Conservation (phyloP, 2,329 filamentous ascomycete species). For the Xylariaceae sp. region DNA sequence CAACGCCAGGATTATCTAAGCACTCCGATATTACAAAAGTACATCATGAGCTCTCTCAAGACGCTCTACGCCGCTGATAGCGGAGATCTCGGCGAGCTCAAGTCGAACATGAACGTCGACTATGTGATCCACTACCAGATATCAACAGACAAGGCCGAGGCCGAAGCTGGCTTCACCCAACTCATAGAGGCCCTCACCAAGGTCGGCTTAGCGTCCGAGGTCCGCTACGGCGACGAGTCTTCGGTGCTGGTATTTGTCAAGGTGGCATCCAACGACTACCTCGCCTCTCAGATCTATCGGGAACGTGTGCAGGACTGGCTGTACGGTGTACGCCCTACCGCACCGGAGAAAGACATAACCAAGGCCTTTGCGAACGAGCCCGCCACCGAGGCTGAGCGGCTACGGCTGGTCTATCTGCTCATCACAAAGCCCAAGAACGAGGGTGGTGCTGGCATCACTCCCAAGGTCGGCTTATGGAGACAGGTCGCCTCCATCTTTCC, state of each 20-base stretch:
- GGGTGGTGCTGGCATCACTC: slow-evolving; percentile 73
- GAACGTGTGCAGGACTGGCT: slow-evolving; percentile 92
- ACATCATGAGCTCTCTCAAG: slow-evolving; percentile 25
- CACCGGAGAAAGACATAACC: slow-evolving; percentile 68
- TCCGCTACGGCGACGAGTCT: slow-evolving; percentile 69
- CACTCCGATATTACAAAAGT: not conserved
- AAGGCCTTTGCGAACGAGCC: slow-evolving; percentile 66
- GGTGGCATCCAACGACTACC: slow-evolving; percentile 67
- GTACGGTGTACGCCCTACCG: slow-evolving; percentile 72
- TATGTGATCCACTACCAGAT: slow-evolving; percentile 82
- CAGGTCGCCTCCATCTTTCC: slow-evolving; percentile 70
- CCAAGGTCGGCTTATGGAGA: slow-evolving; percentile 64
- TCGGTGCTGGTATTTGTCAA: slow-evolving; percentile 80
- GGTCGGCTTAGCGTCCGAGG: slow-evolving; percentile 82
- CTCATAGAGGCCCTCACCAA: slow-evolving; percentile 69
- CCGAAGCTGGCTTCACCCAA: slow-evolving; percentile 69
- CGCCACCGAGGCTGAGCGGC: slow-evolving; percentile 79
- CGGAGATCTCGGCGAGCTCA: slow-evolving; percentile 22
- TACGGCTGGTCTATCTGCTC: slow-evolving; percentile 81
- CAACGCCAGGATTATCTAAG: not conserved
- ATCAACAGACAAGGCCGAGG: slow-evolving; percentile 57
- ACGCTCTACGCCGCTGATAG: slow-evolving; percentile 25
- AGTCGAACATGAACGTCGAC: slow-evolving; percentile 59
- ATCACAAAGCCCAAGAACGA: slow-evolving; percentile 68
- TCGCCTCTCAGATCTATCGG: slow-evolving; percentile 77